Percentiles rank a stretch among this genome's conserved stretches.
Conservation (phyloP, 257 asterid species). For the Misopates orontium region DNA sequence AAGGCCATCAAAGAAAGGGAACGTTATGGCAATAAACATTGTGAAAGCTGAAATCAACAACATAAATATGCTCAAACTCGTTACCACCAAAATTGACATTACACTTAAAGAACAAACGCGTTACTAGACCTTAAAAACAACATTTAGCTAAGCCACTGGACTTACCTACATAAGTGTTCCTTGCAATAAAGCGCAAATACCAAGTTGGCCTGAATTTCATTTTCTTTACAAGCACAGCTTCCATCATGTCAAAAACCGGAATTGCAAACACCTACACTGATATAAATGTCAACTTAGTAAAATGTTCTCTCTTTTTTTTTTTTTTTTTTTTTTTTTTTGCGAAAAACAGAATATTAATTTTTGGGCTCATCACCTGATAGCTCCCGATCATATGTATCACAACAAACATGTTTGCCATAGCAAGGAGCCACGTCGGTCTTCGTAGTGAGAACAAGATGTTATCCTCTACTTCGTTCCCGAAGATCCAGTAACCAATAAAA, state of each 20-base stretch:
- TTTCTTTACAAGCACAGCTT: slow-evolving; percentile 46
- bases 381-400: slow-evolving; percentile 38
- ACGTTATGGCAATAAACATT: slow-evolving; percentile 42
- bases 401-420: slow-evolving; percentile 35
- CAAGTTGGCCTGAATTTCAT: slow-evolving; percentile 32
- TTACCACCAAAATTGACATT: not conserved
- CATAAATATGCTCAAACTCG: not conserved
- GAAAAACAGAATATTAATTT: not conserved
- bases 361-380: slow-evolving; percentile 32
- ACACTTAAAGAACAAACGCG: not conserved
- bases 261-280: slow-evolving; percentile 45
- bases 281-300: not conserved
- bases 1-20: slow-evolving; percentile 52
- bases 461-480: slow-evolving; percentile 28
- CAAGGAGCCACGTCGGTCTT: slow-evolving; percentile 36
- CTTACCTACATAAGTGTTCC: slow-evolving; percentile 50
- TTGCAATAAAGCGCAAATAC: slow-evolving; percentile 38
- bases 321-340: too few species aligned
- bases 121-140: not conserved
- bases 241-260: slow-evolving; percentile 59
- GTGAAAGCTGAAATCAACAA: slow-evolving; percentile 39
- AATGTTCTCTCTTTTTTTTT: too few species aligned
- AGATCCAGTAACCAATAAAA: slow-evolving; percentile 24
- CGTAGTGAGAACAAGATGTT: slow-evolving; percentile 21
- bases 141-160: not conserved